phyloP scores from a whole-genome alignment of 148 eudicot genomes.

The Simmondsia chinensis region DNA sequence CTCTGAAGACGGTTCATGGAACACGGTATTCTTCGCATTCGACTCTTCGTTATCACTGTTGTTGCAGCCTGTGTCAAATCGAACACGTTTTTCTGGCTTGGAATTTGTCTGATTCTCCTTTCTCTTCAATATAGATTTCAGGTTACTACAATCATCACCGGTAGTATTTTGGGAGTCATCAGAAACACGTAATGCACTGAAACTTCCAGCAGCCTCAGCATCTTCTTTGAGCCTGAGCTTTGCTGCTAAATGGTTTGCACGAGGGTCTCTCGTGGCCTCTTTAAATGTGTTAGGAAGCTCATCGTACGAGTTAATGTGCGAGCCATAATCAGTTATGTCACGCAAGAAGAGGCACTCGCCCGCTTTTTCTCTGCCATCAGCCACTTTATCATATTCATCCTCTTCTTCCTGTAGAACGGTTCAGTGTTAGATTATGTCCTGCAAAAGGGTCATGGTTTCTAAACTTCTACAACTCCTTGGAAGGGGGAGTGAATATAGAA shows the following conservation, averaged over 20 bases:
- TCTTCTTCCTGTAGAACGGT: slow-evolving; percentile 62
- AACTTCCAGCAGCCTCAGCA: slow-evolving; percentile 46
- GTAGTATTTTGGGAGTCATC: slow-evolving; percentile 9
- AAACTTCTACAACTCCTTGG: neutral
- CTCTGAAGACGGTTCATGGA: slow-evolving; percentile 8
- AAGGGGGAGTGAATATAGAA: too few relatives aligned
- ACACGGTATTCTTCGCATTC: slow-evolving; percentile 6
- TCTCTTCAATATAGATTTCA: slow-evolving; percentile 55
- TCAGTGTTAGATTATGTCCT: neutral
- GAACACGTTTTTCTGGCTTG: slow-evolving; percentile 41
- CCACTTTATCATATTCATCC: slow-evolving; percentile 60
- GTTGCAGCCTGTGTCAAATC: slow-evolving; percentile 37
- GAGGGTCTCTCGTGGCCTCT: slow-evolving; percentile 50
- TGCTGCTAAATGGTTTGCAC: slow-evolving; percentile 77
- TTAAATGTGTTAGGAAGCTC: slow-evolving; percentile 44
- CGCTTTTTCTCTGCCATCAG: slow-evolving; percentile 41
- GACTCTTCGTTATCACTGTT: slow-evolving; percentile 14
- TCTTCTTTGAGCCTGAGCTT: slow-evolving; percentile 70
- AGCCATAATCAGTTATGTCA: slow-evolving; percentile 36
- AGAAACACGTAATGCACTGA: slow-evolving; percentile 35
- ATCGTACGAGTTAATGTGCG: slow-evolving; percentile 18
- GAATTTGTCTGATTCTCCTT: slow-evolving; percentile 28
- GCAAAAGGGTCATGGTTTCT: neutral
- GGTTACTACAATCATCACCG: slow-evolving; percentile 13
- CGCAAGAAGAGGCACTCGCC: slow-evolving; percentile 50